phyloP scores from a whole-genome alignment of 768 basidiomycete genomes.

The Hortiboletus campestris region DNA sequence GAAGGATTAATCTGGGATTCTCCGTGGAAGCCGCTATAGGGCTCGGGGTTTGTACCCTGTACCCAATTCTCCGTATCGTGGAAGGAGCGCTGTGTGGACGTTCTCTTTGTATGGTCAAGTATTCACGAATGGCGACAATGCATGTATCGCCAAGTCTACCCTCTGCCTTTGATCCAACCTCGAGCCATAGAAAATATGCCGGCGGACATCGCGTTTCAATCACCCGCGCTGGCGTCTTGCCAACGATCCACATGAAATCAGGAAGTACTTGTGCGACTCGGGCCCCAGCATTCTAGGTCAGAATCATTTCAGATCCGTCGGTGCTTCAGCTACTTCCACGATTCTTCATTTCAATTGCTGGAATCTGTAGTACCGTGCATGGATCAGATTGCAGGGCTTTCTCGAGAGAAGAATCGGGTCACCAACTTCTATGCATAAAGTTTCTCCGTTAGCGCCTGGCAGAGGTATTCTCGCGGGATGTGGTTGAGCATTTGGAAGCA shows the following conservation, averaged over 20 bases:
- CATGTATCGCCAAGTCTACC: background rate
- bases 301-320: background rate
- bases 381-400: background rate
- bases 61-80: background rate
- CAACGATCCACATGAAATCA: slow-evolving; percentile 2
- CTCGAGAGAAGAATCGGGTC: background rate
- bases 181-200: background rate
- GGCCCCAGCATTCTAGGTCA: background rate
- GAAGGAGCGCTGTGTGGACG: background rate
- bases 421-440: background rate
- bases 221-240: background rate
- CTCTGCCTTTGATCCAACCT: background rate
- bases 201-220: background rate
- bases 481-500: no score
- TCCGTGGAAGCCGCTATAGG: background rate
- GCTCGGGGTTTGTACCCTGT: background rate
- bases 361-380: background rate
- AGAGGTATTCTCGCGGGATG: background rate
- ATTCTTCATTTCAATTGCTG: background rate
- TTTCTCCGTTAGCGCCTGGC: background rate
- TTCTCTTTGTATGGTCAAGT: background rate
- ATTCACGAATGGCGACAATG: background rate
- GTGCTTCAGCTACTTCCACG: background rate
- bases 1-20: background rate
- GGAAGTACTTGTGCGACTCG: background rate